phyloP scores from a whole-genome alignment of 768 basidiomycete species.

The Podaxis sp. region DNA sequence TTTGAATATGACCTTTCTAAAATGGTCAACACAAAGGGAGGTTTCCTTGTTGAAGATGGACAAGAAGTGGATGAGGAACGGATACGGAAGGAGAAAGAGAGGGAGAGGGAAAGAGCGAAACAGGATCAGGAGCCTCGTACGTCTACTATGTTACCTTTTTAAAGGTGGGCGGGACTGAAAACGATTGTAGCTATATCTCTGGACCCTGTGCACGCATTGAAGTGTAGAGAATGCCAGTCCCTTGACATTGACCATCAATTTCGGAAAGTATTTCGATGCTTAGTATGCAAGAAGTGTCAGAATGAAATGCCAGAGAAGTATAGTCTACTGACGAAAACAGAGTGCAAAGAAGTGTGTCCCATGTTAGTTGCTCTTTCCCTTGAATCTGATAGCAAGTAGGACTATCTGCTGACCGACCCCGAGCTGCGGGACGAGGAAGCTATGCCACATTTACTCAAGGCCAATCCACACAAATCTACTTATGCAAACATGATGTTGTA shows the following conservation, averaged over 20 bases:
- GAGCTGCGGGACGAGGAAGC: constrained; percentile 90
- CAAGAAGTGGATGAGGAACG: constrained; percentile 74
- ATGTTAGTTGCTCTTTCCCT: not conserved
- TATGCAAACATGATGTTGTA: constrained; percentile 99
- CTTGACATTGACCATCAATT: constrained; percentile 84
- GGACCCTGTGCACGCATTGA: constrained; percentile 71
- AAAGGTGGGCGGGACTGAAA: not conserved
- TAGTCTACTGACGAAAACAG: constrained; percentile 94
- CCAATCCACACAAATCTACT: constrained; percentile 92
- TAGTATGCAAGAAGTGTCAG: constrained; percentile 89
- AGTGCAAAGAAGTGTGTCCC: constrained; percentile 83
- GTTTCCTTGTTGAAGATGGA: constrained; percentile 90
- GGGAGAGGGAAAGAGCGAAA: constrained; percentile 72
- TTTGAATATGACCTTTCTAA: constrained; percentile 97
- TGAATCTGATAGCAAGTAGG: constrained; percentile 40
- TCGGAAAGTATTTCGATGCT: constrained; percentile 75
- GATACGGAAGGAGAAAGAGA: constrained; percentile 71
- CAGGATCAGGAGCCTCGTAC: constrained; percentile 74
- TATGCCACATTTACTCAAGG: constrained; percentile 89
- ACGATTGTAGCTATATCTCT: constrained; percentile 63
- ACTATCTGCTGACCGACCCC: constrained; percentile 82
- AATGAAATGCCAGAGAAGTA: constrained; percentile 89
- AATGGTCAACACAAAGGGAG: constrained; percentile 95
- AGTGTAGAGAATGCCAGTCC: constrained; percentile 83
- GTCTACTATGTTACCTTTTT: constrained; percentile 17